phyloP scores from a whole-genome alignment of 164 flowering plant species.

The Cinnamomum chago region DNA sequence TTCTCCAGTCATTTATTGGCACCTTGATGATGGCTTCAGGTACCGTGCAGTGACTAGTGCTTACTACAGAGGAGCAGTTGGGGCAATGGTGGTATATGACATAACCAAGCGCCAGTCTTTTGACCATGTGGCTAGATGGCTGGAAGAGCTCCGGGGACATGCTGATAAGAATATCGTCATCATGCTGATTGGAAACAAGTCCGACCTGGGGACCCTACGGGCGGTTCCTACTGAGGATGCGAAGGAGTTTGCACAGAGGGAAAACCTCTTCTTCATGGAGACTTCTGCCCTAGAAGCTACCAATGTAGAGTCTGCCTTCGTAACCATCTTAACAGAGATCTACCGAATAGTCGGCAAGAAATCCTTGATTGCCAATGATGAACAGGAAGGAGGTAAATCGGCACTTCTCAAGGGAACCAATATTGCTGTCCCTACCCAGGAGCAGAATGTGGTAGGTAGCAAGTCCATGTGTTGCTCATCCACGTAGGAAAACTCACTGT shows the following conservation, averaged over 20 bases:
- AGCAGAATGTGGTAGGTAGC: constrained; percentile 16
- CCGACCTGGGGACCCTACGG: constrained; percentile 51
- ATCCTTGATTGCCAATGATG: constrained; percentile 39
- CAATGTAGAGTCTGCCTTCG: constrained; percentile 62
- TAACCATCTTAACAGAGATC: constrained; percentile 50
- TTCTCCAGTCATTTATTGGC: too few species aligned
- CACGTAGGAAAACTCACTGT: constrained; percentile 9
- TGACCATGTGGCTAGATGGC: constrained; percentile 71
- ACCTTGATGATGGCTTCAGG: constrained; percentile 23
- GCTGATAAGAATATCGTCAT: constrained; percentile 26
- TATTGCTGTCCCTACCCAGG: constrained; percentile 48
- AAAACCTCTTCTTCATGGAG: constrained; percentile 69
- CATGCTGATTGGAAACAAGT: constrained; percentile 36
- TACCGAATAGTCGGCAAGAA: constrained; percentile 56
- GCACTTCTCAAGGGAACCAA: constrained; percentile 52
- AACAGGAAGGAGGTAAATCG: constrained; percentile 25
- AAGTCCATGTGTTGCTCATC: constrained; percentile 35
- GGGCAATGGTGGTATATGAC: constrained; percentile 77
- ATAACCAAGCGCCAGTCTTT: constrained; percentile 73
- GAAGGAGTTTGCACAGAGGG: constrained; percentile 65
- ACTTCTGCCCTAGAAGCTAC: constrained; percentile 66
- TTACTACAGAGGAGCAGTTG: constrained; percentile 73
- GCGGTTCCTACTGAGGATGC: constrained; percentile 70
- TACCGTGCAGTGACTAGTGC: constrained; percentile 81
- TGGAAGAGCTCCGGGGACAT: constrained; percentile 67